Base-by-base conservation (phyloP, 208 protist genomes). In the Leptomonas pyrrhocoris region DNA sequence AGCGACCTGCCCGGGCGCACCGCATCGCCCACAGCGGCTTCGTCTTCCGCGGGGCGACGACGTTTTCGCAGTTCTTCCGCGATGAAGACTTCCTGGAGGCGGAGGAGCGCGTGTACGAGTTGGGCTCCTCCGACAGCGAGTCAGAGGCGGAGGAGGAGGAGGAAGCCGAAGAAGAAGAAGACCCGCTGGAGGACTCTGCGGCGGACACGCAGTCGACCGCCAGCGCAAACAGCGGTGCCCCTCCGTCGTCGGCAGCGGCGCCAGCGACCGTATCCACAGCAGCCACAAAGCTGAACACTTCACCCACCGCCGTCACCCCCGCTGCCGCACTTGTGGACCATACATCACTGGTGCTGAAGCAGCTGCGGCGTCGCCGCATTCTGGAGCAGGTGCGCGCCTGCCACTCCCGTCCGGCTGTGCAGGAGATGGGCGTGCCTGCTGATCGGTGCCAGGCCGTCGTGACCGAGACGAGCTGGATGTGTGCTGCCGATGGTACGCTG, bases 401-500 rank as follows among this genome's bases (percentile, higher is more conserved):
- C 30, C 31, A 89, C 43, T 12, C 34, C 3, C 51, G 30, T 21
- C 65, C 70, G 9, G 46, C 57, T 4, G 48, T 45, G 51, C 84
- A 92, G 68, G 83, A 91, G 63, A 16, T 88, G 30, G 34, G 82
- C 13, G 73, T 62, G 15, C 42, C 64, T 15, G 79, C 75, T 19
- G n/a, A 50, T 16, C 73, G 80, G 5, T 79, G 84, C 0, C 77
- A 70, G n/a, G 68, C 58, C 19, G 83, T 79, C 0, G 60, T 74
- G 16, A 74, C 85, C 27, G 88, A 94, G 58, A 80, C 84, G 38
- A 80, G 86, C 53, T 93, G 84, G 86, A 80, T 92, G 75, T 83
- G 81, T 27, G 73, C 80, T 0, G 70, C 50, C 15, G 91, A 94
- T 61, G 80, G 88, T 38, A 80, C 65, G 25, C 16, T 80, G 13